These are phyloP conservation scores for Lactifluus hygrophoroides DNA, from an alignment of 768 basidiomycete species.

Conservation along the genomic window DNA sequence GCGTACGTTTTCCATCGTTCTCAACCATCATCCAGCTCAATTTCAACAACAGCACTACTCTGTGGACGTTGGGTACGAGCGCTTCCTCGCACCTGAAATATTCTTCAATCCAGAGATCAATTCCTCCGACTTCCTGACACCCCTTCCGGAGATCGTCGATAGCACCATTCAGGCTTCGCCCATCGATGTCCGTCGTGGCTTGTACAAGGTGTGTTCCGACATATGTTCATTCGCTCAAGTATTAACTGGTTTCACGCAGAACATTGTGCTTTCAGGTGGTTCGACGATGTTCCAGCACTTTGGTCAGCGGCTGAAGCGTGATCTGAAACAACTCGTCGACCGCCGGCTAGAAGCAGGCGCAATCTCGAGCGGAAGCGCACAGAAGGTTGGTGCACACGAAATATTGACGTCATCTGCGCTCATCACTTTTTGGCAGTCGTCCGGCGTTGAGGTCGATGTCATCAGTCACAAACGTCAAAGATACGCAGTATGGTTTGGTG, in stretches of 20 bases:
- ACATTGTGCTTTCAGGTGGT: slow-evolving; percentile 94
- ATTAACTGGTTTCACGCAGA: slow-evolving; percentile 37
- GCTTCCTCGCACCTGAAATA: slow-evolving; percentile 97
- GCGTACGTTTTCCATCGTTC: slow-evolving; percentile 42
- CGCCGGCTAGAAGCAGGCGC: slow-evolving; percentile 75
- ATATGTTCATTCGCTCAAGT: neutral
- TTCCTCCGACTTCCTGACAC: slow-evolving; percentile 95
- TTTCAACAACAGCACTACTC: slow-evolving; percentile 64
- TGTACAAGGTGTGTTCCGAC: slow-evolving; percentile 72
- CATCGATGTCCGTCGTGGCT: slow-evolving; percentile 91
- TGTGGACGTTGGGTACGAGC: slow-evolving; percentile 94
- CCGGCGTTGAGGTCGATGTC: slow-evolving; percentile 96
- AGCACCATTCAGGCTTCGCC: slow-evolving; percentile 92
- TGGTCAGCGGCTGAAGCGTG: slow-evolving; percentile 91
- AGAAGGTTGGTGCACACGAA: slow-evolving; percentile 46
- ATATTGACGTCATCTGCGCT: neutral
- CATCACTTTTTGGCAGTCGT: slow-evolving; percentile 47
- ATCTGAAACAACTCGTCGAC: slow-evolving; percentile 91
- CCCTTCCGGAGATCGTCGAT: slow-evolving; percentile 93
- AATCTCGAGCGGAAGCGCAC: slow-evolving; percentile 59
- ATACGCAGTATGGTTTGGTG: slow-evolving; percentile 98
- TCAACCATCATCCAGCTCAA: slow-evolving; percentile 3
- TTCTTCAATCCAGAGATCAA: slow-evolving; percentile 99
- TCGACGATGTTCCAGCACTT: slow-evolving; percentile 99
- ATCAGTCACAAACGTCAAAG: slow-evolving; percentile 97